Evolutionary conservation across 495 filamentous ascomycete species (phyloP), one percentile per base, ranked within the genome.

Genomic region (Clavariopsis aquatica): DNA sequence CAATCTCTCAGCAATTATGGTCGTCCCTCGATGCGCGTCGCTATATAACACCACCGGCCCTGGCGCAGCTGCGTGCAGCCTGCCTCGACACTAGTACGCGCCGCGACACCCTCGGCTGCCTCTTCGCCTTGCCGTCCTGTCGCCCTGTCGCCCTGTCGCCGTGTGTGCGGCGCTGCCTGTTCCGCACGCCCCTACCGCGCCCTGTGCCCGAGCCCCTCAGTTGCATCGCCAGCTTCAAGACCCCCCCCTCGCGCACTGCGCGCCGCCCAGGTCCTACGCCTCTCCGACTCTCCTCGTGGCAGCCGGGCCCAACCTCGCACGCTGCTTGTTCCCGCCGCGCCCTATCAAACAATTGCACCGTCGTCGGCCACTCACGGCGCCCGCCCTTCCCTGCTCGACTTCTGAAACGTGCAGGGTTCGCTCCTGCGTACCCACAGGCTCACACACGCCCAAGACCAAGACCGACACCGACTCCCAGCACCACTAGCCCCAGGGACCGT

Each of bases 321-420:
- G 63, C 63, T 23, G 34, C 12, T 34, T 57, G 63, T 66, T n/a
- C 63, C 49, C 63, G 34, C 26, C 20, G 17, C 19, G 17, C 26
- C 29, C 49, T 36, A 31, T 20, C 56, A 66, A 66, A 66, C 63
- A 60, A 23, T 49, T 27, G 47, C 36, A 49, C 36, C 56, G 31
- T 47, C 49, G 56, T 12, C 36, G 38, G 34, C 63, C 63, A 66
- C 9, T 66, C 56, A 52, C 36, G 24, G 46, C 46, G 19, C 4
- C 49, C 54, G 55, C 17, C n/a, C 20, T 22, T 34, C 20, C 20
- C 63, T 56, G 17, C 27, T 36, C 17, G 36, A 17, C 17, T 24
- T 49, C 63, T 66, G 63, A 66, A 66, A 66, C 63, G 41, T 57
- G 63, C 63, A 60, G 24, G 63, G 63, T 28, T 54, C 63, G 38